Evolutionary conservation across 2,329 filamentous ascomycete genomes (phyloP).

Genomic region (Aspergillus caelatus): DNA sequence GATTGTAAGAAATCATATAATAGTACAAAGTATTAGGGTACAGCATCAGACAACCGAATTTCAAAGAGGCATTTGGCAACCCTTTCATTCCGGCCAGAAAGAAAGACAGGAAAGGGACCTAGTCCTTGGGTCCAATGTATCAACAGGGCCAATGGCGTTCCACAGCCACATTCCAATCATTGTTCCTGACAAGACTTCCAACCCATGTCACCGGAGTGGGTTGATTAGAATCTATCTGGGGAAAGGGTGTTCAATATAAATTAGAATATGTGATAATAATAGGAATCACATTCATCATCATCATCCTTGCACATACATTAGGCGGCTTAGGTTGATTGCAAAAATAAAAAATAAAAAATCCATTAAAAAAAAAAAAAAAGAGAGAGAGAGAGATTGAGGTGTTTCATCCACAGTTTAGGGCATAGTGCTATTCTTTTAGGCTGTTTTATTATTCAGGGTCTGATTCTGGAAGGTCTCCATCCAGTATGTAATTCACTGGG

Average conservation of each 20-base stretch:
- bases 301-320: neutral
- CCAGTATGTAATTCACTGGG: conserved; percentile 2
- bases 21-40: neutral
- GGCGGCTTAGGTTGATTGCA: neutral
- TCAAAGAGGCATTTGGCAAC: neutral
- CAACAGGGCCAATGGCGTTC: neutral
- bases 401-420: conserved; percentile 17
- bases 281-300: conserved; percentile 6
- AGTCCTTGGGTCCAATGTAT: neutral
- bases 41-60: neutral
- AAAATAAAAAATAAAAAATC: neutral
- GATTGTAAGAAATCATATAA: neutral
- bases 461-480: conserved; percentile 11
- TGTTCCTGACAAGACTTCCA: neutral
- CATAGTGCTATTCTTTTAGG: conserved; percentile 11
- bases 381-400: conserved; percentile 7
- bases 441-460: conserved; percentile 15
- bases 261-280: neutral
- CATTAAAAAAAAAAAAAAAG: conserved; percentile 8
- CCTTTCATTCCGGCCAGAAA: neutral
- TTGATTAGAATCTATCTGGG: neutral
- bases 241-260: conserved; percentile 3
- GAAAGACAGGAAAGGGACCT: neutral
- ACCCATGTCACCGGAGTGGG: neutral
- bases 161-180: conserved; percentile 2